Conservation (phyloP, 1,284 basidiomycete species). For the Vanrija humicola region DNA sequence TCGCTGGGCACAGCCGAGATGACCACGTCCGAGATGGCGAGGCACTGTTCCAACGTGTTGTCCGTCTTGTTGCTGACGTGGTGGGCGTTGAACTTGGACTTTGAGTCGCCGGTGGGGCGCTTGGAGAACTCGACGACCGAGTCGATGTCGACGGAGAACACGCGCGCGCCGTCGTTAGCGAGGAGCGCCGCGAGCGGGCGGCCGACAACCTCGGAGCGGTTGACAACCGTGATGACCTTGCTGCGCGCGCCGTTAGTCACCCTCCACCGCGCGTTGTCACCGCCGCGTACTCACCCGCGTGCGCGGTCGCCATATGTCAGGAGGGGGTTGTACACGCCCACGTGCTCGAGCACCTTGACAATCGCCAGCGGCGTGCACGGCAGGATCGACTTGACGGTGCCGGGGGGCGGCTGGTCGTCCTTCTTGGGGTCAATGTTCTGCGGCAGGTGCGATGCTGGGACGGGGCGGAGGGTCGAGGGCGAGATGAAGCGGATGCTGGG, state of each 20-base stretch:
- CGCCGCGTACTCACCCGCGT: slow-evolving; percentile 57
- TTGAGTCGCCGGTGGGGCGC: slow-evolving; percentile 56
- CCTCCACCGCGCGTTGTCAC: background rate
- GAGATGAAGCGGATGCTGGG: slow-evolving; percentile 63
- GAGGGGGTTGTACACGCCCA: slow-evolving; percentile 87
- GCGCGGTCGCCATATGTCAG: slow-evolving; percentile 91
- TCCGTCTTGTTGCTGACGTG: slow-evolving; percentile 72
- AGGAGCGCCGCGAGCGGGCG: slow-evolving; percentile 84
- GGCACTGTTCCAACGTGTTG: slow-evolving; percentile 68
- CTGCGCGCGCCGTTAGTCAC: slow-evolving; percentile 4
- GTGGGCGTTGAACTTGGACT: slow-evolving; percentile 65
- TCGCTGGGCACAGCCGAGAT: slow-evolving; percentile 82
- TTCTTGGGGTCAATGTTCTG: slow-evolving; percentile 31
- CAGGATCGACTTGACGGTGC: slow-evolving; percentile 62
- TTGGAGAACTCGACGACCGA: slow-evolving; percentile 81
- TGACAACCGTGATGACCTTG: slow-evolving; percentile 32
- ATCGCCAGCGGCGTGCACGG: slow-evolving; percentile 96
- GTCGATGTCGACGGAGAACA: slow-evolving; percentile 87
- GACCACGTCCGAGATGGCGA: slow-evolving; percentile 80
- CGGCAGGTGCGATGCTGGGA: slow-evolving; percentile 39
- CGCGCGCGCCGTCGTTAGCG: slow-evolving; percentile 86
- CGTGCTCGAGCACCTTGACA: slow-evolving; percentile 87
- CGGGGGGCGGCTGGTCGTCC: slow-evolving; percentile 62
- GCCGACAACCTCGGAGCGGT: slow-evolving; percentile 73
- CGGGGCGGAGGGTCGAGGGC: slow-evolving; percentile 47